Evolutionary conservation across 148 eudicot genomes (phyloP).

Genomic region (Amaranthus cruentus): DNA sequence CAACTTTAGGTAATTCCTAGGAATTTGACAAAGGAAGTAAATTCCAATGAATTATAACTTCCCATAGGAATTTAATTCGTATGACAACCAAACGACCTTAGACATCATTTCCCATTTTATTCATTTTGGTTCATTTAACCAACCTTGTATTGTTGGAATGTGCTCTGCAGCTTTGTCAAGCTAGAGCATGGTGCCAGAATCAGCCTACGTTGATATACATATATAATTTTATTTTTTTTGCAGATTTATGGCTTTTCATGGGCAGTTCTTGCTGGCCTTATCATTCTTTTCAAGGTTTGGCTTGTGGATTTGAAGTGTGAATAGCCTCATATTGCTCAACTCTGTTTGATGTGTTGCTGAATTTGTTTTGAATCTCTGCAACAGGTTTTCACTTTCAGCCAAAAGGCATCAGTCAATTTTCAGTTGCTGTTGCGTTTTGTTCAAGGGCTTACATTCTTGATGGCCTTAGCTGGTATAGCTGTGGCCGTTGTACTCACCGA

Average conservation of each 20-base stretch:
- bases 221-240: slow-evolving; percentile 7
- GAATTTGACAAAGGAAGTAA: background rate
- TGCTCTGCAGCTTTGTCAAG: background rate
- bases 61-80: no score
- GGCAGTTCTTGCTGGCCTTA: slow-evolving; percentile 68
- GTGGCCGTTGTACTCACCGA: slow-evolving; percentile 54
- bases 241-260: slow-evolving; percentile 94
- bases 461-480: slow-evolving; percentile 66
- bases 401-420: slow-evolving; percentile 93
- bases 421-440: slow-evolving; percentile 86
- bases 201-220: slow-evolving; percentile 8
- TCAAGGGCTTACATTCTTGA: slow-evolving; percentile 80
- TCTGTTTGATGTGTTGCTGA: slow-evolving; percentile 1
- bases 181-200: background rate
- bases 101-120: no score
- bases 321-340: background rate
- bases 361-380: slow-evolving; percentile 3
- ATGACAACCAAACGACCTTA: no score
- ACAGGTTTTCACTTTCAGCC: slow-evolving; percentile 97
- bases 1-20: no score
- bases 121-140: no score
- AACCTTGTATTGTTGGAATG: no score
- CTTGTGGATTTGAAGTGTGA: background rate
- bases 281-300: slow-evolving; percentile 84
- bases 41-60: background rate